phyloP scores from a whole-genome alignment of 2,329 filamentous ascomycete genomes.

The Botrytis tulipae region DNA sequence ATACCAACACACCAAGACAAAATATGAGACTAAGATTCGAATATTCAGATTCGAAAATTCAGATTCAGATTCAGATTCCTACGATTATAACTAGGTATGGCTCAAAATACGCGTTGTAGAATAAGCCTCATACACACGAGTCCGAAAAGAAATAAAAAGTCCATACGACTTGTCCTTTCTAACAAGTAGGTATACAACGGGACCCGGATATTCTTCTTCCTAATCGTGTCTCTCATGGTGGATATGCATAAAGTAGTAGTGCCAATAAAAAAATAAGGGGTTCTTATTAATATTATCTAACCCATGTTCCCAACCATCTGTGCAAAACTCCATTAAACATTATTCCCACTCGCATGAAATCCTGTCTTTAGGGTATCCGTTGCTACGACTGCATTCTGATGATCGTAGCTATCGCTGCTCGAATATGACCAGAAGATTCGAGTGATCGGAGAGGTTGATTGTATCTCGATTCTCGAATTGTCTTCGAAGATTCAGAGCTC shows the following conservation, averaged over 20 bases:
- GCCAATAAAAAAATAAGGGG: fast-evolving
- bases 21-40: no score
- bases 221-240: fast-evolving
- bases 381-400: neutral
- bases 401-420: neutral
- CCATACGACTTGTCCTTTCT: no score
- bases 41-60: no score
- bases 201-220: neutral
- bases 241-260: fast-evolving
- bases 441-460: neutral
- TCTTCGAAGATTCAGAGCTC: neutral
- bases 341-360: neutral
- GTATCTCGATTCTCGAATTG: neutral
- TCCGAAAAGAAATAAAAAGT: no score
- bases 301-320: neutral
- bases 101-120: no score
- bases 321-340: neutral
- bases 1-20: no score
- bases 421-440: neutral
- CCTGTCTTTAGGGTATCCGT: neutral
- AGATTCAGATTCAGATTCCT: no score
- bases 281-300: neutral
- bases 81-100: no score
- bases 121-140: no score
- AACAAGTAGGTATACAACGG: no score